Evolutionary conservation across 106 monocot genomes (phyloP).

Genomic region (Allium fistulosum): DNA sequence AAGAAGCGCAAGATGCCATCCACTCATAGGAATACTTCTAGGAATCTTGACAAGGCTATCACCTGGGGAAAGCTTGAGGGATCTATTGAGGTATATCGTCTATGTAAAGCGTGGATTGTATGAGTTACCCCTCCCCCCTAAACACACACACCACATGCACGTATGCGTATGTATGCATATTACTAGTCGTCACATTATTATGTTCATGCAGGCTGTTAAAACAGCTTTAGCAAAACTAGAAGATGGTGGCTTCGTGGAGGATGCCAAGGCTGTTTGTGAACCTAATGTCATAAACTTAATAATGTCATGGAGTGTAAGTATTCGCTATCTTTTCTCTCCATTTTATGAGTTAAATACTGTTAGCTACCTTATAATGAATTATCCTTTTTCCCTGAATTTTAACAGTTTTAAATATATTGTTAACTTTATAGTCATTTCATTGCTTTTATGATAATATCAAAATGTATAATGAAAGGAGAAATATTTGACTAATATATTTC

Average conservation of each 20-base stretch:
- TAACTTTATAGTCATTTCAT: no score
- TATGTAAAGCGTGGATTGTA: not conserved
- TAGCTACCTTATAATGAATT: no score
- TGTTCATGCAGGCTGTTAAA: conserved; percentile 60
- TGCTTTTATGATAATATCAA: no score
- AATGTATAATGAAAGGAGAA: no score
- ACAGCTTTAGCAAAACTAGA: conserved; percentile 71
- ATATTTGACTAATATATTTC: no score
- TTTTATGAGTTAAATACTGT: no score
- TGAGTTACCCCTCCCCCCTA: no score
- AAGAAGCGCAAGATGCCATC: conserved; percentile 34
- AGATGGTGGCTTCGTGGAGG: conserved; percentile 44
- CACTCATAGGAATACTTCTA: conserved; percentile 44
- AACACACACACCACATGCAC: no score
- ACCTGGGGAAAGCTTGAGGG: conserved; percentile 75
- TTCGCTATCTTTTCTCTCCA: not conserved
- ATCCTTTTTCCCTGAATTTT: no score
- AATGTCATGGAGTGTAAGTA: conserved; percentile 67
- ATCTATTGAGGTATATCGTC: conserved; percentile 65
- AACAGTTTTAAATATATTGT: no score
- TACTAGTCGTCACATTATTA: not conserved
- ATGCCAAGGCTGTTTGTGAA: conserved; percentile 95
- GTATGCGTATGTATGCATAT: no score
- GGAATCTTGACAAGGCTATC: conserved; percentile 57
- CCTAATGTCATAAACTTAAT: conserved; percentile 71